Evolutionary conservation across 192 early-diverging fungal genomes (phyloP).

Genomic region (Dissophora ornata): DNA sequence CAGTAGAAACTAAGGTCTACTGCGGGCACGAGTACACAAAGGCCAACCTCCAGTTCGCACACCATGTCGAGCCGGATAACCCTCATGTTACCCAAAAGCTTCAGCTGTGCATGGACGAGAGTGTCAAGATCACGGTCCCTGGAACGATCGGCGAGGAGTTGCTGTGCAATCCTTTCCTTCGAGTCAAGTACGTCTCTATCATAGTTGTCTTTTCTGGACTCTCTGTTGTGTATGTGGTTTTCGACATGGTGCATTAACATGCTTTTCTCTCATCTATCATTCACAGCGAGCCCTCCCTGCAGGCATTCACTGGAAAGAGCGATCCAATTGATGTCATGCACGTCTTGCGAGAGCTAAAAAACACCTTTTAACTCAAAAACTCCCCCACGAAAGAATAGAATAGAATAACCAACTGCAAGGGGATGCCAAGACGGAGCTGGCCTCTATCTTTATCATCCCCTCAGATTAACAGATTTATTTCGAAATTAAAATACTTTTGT

Average conservation of each 20-base stretch:
- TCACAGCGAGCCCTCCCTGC: constrained; percentile 64
- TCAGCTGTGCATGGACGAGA: constrained; percentile 31
- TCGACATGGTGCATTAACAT: no score
- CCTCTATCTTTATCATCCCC: not conserved
- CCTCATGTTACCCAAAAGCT: constrained; percentile 49
- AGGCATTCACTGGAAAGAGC: constrained; percentile 62
- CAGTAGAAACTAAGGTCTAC: constrained; percentile 71
- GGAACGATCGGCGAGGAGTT: constrained; percentile 90
- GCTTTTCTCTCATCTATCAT: not conserved
- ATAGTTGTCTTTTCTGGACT: not conserved
- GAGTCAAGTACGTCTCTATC: constrained; percentile 63
- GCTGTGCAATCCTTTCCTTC: constrained; percentile 89
- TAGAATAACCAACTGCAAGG: not conserved
- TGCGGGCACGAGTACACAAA: constrained; percentile 71
- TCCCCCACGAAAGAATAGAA: not conserved
- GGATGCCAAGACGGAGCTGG: constrained; percentile 1
- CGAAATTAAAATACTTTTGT: no score
- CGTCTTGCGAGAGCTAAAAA: constrained; percentile 76
- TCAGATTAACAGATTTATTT: no score
- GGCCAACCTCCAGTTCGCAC: constrained; percentile 77
- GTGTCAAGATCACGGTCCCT: constrained; percentile 70
- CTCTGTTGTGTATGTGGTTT: no score
- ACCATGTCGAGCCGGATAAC: constrained; percentile 82
- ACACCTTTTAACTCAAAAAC: constrained; percentile 34
- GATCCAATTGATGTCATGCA: constrained; percentile 83